Evolutionary conservation across 176 grass and related monocot species (phyloP).

Genomic region (Stipa capillata): DNA sequence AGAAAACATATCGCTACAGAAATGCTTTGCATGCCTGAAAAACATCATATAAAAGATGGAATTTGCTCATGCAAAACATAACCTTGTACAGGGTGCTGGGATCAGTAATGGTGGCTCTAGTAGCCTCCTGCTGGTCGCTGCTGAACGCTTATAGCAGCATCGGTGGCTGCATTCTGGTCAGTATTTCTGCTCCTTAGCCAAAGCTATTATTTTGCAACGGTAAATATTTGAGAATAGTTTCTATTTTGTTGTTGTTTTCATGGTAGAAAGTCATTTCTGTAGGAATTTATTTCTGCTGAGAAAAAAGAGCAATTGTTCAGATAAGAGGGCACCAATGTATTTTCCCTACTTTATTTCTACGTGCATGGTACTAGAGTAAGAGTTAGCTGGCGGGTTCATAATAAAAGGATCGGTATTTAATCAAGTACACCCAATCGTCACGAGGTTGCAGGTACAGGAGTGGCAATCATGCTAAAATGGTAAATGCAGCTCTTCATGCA

Average conservation of each 20-base stretch:
- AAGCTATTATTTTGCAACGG: neutral
- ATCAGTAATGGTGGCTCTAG: neutral
- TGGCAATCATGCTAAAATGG: slow-evolving; percentile 10
- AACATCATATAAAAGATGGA: neutral
- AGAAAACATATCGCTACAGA: neutral
- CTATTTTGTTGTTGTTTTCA: neutral
- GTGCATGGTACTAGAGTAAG: neutral
- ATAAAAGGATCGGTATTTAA: neutral
- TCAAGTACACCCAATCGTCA: neutral
- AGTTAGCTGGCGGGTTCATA: neutral
- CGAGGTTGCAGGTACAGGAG: slow-evolving; percentile 9
- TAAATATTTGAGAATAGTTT: neutral
- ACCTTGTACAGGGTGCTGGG: neutral
- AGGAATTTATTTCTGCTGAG: neutral
- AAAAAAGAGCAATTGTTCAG: too few relatives aligned
- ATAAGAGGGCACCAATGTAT: neutral
- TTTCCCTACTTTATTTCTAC: neutral
- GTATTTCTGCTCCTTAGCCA: neutral
- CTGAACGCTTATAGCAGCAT: neutral
- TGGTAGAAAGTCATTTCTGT: neutral
- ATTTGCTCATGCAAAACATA: neutral
- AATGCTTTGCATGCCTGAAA: neutral
- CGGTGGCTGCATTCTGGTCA: neutral
- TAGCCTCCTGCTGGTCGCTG: too few relatives aligned
- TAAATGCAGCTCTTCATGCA: neutral